A percentile compares a stretch with the other conserved stretches of the same genome.
Conservation (phyloP, 2,329 filamentous ascomycete genomes). For the Penicillium sclerotiorum region DNA sequence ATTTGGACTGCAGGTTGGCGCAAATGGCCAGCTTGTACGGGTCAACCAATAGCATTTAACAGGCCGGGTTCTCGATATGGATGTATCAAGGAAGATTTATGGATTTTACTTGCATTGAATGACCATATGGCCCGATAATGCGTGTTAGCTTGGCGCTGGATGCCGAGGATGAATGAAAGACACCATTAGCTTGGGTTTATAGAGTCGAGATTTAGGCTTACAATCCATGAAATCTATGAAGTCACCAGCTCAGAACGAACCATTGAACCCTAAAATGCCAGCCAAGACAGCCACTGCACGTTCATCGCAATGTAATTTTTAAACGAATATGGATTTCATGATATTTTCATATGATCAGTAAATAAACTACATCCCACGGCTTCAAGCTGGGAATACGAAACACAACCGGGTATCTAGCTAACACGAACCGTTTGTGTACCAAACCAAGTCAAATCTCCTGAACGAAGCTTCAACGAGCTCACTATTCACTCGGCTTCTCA, state of each 20-base stretch:
- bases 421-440: not conserved
- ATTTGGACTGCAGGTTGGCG: conserved; percentile 41
- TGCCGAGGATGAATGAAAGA: conserved; percentile 5
- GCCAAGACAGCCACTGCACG: too few species aligned
- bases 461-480: not conserved
- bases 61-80: not conserved
- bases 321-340: too few species aligned
- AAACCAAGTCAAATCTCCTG: conserved; percentile 5
- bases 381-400: not conserved
- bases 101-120: conserved; percentile 10
- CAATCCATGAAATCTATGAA: too few species aligned
- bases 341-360: too few species aligned
- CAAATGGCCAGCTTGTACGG: conserved; percentile 38
- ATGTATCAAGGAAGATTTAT: not conserved
- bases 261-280: too few species aligned
- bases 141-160: conserved; percentile 9
- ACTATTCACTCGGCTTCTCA: conserved; percentile 29
- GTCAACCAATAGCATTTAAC: conserved; percentile 28
- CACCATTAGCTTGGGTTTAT: too few species aligned
- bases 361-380: too few species aligned
- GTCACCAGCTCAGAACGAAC: too few species aligned
- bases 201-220: too few species aligned
- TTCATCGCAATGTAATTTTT: too few species aligned
- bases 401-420: not conserved
- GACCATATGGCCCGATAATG: not conserved